These are phyloP conservation scores for Ramaria sp. DNA, from an alignment of 768 basidiomycete species.

Conservation along the genomic window DNA sequence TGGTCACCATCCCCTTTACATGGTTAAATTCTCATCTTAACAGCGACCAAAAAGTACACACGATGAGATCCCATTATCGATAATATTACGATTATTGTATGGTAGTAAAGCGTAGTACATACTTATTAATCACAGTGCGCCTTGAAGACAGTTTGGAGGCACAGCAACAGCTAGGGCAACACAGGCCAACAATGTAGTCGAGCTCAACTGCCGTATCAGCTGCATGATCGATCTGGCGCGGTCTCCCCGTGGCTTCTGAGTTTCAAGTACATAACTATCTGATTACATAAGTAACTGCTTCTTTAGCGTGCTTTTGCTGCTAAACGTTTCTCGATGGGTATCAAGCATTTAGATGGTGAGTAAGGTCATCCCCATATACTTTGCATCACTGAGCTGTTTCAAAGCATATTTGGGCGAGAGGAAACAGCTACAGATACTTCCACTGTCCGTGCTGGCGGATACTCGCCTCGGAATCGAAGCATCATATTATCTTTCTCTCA, in stretches of 20 bases:
- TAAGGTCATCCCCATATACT: background rate
- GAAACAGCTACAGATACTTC: constrained; percentile 75
- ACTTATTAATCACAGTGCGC: too few species aligned
- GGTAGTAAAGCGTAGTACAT: too few species aligned
- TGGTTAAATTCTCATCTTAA: too few species aligned
- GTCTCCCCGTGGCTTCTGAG: background rate
- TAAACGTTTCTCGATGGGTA: constrained; percentile 12
- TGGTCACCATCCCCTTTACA: too few species aligned
- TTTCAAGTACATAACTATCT: background rate
- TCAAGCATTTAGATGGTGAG: constrained; percentile 21
- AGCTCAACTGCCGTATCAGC: too few species aligned
- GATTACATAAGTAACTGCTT: background rate
- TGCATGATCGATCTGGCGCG: too few species aligned
- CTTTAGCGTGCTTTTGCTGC: background rate
- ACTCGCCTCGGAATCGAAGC: constrained; percentile 97
- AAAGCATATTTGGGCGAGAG: constrained; percentile 79
- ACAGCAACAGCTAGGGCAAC: too few species aligned
- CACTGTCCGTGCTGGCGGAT: constrained; percentile 73
- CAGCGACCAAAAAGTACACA: too few species aligned
- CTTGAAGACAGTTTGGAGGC: too few species aligned
- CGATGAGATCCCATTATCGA: too few species aligned
- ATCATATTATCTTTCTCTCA: constrained; percentile 71
- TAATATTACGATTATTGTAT: too few species aligned
- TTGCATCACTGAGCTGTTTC: background rate
- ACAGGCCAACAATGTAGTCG: too few species aligned